Base-by-base conservation (phyloP, 83 land plant genomes). In the Picea engelmannii region DNA sequence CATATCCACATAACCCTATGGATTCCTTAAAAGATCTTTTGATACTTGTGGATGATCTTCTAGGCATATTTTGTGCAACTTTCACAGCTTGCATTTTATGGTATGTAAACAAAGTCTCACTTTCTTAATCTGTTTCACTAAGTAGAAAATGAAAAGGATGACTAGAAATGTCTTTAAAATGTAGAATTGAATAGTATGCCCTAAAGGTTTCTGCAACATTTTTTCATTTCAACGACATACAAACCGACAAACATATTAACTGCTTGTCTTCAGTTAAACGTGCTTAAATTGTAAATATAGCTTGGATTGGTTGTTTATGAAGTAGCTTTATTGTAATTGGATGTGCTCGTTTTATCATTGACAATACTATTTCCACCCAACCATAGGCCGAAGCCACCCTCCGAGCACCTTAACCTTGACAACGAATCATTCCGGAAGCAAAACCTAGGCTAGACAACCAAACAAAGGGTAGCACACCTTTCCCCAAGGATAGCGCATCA, bases 21-120 rank as follows among this genome's bases (percentile, higher is more conserved):
- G 35, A 27, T 79, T 86, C 90, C 25, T 82, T 95, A 63, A 84
- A 77, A 31, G 94, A 95, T 80, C 94, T 95, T 78, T 68, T 95
- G 15, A 78, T 85, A 80, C 96, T 94, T n/a, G 66, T 92, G 24
- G 90, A 90, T 65, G 87, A 88, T 71, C 78, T 93, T 61, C 67
- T 62, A 18, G 85, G 82, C 11, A 83, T 95, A 25, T 95, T 95
- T 74, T 85, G 92, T 25, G 90, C 98, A 65, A 93, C 98, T 25
- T 95, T 95, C 79, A 93, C 96, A n/a, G 82, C 89, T 79, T 93
- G 93, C 80, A 86, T 92, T 59, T 66, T 81, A 79, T 95, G 98
- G 98, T 95, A 85, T 64, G 82, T 65, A 55, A 65, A 62, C 59
- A 67, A 13, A 66, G 55, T 83, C 75, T 70, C 42, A 44, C n/a